phyloP scores from a whole-genome alignment of 345 rosid genomes.

The Mangifera indica region DNA sequence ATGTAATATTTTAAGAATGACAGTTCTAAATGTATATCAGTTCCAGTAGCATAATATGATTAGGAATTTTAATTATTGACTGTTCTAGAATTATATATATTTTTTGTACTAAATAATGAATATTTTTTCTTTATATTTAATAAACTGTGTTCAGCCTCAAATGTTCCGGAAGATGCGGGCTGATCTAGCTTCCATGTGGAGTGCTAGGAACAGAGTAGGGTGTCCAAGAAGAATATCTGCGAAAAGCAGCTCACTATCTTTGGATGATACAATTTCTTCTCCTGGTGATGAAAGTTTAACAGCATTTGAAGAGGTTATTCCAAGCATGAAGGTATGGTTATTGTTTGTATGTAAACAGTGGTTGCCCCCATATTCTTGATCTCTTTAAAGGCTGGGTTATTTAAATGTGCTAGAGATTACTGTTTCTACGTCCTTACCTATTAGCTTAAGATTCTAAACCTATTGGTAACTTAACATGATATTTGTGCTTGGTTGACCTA shows the following conservation, averaged over 20 bases:
- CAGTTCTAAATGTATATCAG: too few relatives aligned
- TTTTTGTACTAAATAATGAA: too few relatives aligned
- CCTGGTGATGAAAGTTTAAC: constrained; percentile 16
- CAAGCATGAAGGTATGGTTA: constrained; percentile 51
- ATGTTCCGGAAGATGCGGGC: constrained; percentile 56
- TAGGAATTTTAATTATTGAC: too few relatives aligned
- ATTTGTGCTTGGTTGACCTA: too few relatives aligned
- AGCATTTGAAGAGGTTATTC: constrained; percentile 31
- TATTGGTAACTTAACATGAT: too few relatives aligned
- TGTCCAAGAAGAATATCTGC: constrained; percentile 43
- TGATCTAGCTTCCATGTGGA: constrained; percentile 76
- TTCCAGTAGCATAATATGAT: too few relatives aligned
- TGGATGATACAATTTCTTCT: constrained; percentile 28
- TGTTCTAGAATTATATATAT: too few relatives aligned
- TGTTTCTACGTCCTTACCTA: too few relatives aligned
- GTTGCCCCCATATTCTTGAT: constrained; percentile 12
- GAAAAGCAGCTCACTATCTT: constrained; percentile 28
- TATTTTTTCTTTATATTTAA: background rate
- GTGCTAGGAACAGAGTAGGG: constrained; percentile 44
- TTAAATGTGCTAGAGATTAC: background rate
- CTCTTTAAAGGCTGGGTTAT: constrained; percentile 1
- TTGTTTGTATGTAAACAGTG: background rate
- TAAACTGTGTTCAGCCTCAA: constrained; percentile 52
- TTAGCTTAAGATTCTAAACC: too few relatives aligned
- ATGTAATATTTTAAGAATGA: too few relatives aligned